Conservation (phyloP, 176 grass and related monocot genomes). For the Raddia distichophylla region DNA sequence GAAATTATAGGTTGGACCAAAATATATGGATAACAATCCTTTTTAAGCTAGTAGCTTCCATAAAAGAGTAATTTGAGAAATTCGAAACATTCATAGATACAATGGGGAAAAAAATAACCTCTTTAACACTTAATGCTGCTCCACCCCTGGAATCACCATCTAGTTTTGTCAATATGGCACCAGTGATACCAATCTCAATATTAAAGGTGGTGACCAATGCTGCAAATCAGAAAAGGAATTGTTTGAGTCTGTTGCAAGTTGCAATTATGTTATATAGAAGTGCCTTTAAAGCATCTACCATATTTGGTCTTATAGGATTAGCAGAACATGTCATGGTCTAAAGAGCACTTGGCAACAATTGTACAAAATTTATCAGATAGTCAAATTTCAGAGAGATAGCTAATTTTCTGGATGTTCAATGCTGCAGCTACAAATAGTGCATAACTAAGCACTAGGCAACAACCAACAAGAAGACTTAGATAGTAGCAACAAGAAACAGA, state of each 20-base stretch:
- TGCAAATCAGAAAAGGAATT: slow-evolving; percentile 45
- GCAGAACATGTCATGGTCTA: not conserved
- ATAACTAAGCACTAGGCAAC: not conserved
- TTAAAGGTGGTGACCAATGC: slow-evolving; percentile 96
- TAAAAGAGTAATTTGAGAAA: not conserved
- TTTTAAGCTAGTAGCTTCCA: not conserved
- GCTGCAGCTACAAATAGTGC: not conserved
- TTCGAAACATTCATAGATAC: not conserved
- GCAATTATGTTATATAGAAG: slow-evolving; percentile 15
- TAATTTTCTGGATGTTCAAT: not conserved
- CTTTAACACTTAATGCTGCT: slow-evolving; percentile 97
- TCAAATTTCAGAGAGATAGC: not conserved
- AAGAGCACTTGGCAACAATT: not conserved
- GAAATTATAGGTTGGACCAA: not conserved
- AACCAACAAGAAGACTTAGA: not conserved
- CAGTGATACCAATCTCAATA: slow-evolving; percentile 94
- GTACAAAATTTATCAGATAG: not conserved
- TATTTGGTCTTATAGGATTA: not conserved
- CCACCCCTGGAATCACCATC: slow-evolving; percentile 98
- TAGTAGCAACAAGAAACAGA: not conserved
- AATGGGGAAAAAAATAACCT: slow-evolving; percentile 55
- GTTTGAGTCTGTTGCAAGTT: not conserved
- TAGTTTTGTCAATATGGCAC: slow-evolving; percentile 93
- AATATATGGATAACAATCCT: not conserved
- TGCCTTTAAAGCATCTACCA: not conserved